A percentile compares a stretch with the other conserved stretches of the same genome.
These are phyloP conservation scores for Alternaria rosae DNA, from an alignment of 2,329 filamentous ascomycete species.

Conservation along the genomic window DNA sequence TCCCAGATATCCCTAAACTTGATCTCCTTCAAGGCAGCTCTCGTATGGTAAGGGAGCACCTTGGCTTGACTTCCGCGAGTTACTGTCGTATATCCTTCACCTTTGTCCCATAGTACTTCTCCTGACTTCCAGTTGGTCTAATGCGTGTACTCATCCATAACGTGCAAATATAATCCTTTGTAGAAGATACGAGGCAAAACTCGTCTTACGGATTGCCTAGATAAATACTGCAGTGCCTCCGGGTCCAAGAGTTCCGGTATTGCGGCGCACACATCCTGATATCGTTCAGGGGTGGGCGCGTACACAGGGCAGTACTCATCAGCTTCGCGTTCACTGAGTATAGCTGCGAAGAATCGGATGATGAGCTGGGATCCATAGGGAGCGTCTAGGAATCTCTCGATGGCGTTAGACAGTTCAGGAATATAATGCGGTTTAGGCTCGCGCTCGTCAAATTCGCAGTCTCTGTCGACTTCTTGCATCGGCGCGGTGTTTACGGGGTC, in stretches of 20 bases:
- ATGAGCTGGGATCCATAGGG: background rate
- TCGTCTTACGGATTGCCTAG: background rate
- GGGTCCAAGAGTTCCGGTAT: background rate
- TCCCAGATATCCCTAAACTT: background rate
- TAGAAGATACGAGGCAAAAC: background rate
- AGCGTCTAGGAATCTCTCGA: background rate
- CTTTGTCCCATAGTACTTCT: background rate
- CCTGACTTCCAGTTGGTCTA: background rate
- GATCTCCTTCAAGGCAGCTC: background rate
- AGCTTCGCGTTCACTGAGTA: background rate
- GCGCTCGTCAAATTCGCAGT: background rate
- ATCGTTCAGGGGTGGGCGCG: background rate
- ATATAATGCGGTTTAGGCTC: background rate
- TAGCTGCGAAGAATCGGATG: background rate
- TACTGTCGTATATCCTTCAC: background rate
- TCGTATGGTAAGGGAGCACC: background rate
- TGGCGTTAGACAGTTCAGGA: background rate
- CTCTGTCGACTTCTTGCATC: background rate
- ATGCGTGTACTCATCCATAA: background rate
- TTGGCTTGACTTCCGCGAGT: background rate
- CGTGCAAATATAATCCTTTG: background rate
- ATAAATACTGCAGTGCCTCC: background rate
- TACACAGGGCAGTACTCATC: background rate
- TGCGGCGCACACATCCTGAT: background rate
- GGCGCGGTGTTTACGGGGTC: background rate